phyloP scores from a whole-genome alignment of 2,329 filamentous ascomycete species.

The Stachybotrys chartarum region DNA sequence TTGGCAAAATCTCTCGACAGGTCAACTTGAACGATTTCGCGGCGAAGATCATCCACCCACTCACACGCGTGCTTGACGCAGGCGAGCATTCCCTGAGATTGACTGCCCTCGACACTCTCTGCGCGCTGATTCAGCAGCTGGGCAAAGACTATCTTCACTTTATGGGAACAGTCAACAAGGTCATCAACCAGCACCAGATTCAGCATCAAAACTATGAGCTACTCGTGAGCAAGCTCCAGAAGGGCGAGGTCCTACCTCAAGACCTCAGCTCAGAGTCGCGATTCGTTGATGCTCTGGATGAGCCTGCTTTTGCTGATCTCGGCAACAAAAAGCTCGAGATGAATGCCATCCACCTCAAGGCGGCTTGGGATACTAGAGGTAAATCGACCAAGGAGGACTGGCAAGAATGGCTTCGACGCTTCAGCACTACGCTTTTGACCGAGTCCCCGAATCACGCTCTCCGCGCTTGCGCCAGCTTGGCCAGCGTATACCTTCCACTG shows the following conservation, averaged over 20 bases:
- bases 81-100: constrained; percentile 67
- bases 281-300: constrained; percentile 72
- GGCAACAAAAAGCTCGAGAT: constrained; percentile 91
- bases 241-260: constrained; percentile 90
- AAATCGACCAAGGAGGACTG: constrained; percentile 98
- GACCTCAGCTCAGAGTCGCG: constrained; percentile 83
- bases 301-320: constrained; percentile 74
- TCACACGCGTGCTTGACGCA: constrained; percentile 73
- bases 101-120: constrained; percentile 86
- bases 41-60: constrained; percentile 89
- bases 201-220: constrained; percentile 88
- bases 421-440: constrained; percentile 89
- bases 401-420: constrained; percentile 97
- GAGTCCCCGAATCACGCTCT: constrained; percentile 96
- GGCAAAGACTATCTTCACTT: constrained; percentile 95
- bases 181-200: constrained; percentile 70
- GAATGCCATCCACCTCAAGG: constrained; percentile 94
- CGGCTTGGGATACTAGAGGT: constrained; percentile 92
- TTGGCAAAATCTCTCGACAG: constrained; percentile 88
- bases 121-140: constrained; percentile 90
- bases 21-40: constrained; percentile 98
- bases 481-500: constrained; percentile 83
- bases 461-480: constrained; percentile 84
- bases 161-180: constrained; percentile 86
- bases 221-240: constrained; percentile 85